These are phyloP conservation scores for Blepharisma japonicum DNA, from an alignment of 73 alveolate genomes.

Conservation along the genomic window DNA sequence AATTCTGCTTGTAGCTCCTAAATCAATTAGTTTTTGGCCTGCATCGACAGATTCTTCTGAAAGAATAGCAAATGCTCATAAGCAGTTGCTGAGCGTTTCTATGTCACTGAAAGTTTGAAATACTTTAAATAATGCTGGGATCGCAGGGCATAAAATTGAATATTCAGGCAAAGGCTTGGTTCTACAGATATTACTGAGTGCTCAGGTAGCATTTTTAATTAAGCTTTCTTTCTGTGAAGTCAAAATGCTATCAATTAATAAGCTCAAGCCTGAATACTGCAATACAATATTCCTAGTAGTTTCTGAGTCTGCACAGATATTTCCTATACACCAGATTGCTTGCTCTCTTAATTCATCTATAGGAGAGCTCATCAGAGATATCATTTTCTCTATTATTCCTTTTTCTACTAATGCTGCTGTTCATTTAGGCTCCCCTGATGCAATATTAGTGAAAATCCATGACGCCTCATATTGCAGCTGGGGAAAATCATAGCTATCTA, in stretches of 20 bases:
- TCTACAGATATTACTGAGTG: constrained; percentile 90
- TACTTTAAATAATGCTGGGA: constrained; percentile 79
- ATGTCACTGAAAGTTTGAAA: constrained; percentile 64
- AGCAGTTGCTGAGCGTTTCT: constrained; percentile 85
- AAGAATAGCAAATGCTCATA: constrained; percentile 86
- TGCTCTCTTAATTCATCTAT: constrained; percentile 82
- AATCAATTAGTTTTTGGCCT: constrained; percentile 68
- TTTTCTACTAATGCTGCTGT: constrained; percentile 84
- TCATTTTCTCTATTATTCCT: constrained; percentile 82
- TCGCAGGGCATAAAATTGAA: constrained; percentile 56
- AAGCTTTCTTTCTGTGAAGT: constrained; percentile 59
- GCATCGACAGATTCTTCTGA: constrained; percentile 88
- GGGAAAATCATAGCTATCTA: constrained; percentile 65
- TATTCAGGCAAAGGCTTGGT: constrained; percentile 90
- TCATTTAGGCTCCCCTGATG: constrained; percentile 89
- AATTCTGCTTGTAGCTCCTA: constrained; percentile 70
- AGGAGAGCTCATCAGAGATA: constrained; percentile 72
- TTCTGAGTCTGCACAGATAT: constrained; percentile 92
- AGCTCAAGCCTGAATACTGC: constrained; percentile 74
- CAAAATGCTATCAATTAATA: constrained; percentile 69
- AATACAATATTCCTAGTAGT: constrained; percentile 77
- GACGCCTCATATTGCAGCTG: constrained; percentile 94
- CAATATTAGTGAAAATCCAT: constrained; percentile 96
- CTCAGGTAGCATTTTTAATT: constrained; percentile 89
- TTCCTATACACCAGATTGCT: constrained; percentile 96